Evolutionary conservation across 2,329 filamentous ascomycete species (phyloP).

Genomic region (Aureobasidium sp.): DNA sequence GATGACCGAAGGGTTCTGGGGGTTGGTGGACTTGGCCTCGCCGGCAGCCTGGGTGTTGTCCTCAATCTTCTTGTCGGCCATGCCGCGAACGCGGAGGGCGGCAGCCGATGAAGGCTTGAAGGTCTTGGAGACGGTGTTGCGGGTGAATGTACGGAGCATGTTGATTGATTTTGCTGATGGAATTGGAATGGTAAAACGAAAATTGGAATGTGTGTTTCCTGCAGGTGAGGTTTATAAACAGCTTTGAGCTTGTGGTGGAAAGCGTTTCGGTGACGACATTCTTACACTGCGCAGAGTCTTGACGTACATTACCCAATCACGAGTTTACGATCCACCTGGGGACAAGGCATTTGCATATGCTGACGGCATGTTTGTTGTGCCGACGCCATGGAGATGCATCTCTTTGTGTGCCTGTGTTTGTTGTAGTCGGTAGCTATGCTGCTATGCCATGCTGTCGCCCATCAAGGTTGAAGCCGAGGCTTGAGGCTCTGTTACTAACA

Average conservation of each 20-base stretch:
- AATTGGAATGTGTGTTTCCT: neutral
- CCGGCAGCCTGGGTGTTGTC: conserved; percentile 13
- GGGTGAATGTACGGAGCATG: conserved; percentile 16
- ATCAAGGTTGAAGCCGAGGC: conserved; percentile 6
- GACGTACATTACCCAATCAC: conserved; percentile 1
- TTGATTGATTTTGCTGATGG: neutral
- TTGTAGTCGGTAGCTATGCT: neutral
- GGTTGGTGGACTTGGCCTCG: conserved; percentile 13
- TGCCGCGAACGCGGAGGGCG: conserved; percentile 3
- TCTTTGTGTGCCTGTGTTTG: neutral
- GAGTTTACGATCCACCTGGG: neutral
- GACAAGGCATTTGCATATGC: neutral
- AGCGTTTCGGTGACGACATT: neutral
- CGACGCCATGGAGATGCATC: neutral
- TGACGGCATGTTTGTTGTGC: conserved; percentile 1
- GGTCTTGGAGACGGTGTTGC: conserved; percentile 13
- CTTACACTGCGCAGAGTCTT: neutral
- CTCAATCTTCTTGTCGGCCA: conserved; percentile 14
- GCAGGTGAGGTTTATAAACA: conserved; percentile 3
- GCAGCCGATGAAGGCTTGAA: conserved; percentile 11
- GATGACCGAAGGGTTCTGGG: conserved; percentile 31
- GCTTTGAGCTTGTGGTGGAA: neutral
- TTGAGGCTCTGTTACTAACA: neutral
- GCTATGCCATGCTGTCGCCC: neutral
- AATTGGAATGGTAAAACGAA: neutral